Base-by-base conservation (phyloP, 2,329 filamentous ascomycete species). In the Ascochyta koolunga region DNA sequence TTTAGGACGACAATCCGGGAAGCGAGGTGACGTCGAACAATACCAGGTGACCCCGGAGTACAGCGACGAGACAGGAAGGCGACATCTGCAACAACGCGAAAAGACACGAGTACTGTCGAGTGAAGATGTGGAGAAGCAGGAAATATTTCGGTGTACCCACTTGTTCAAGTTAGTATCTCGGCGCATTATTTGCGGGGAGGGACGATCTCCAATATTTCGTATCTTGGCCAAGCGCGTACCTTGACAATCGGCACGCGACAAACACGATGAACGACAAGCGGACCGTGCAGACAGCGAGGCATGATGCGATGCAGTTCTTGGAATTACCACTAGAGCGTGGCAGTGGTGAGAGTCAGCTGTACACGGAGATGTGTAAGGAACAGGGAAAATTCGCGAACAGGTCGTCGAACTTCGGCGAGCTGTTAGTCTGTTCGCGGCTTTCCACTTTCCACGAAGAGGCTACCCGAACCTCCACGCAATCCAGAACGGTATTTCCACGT, bases 311-410 rank as follows among this genome's bases (percentile, higher is more conserved):
- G 33, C 40, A 19, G 40, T 36, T 11, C 35, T 24, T 35, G 13
- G 13, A 16, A 8, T 31, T 21, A 18, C 16, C n/a, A 9, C 16
- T 42, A 5, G 1, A 25, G 22, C 2, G 13, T 18, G 18, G 25
- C 48, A 21, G 13, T 36, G 41, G 36, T 19, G 25, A 16, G 25
- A 32, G 55, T 63, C 61, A 63, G 55, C 46, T 51, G 55, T 41
- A 37, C 49, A 56, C 58, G 61, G 62, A 48, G 44, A 47, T 57
- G 39, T 35, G 44, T 50, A 36, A 61, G 49, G 51, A 63, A 61
- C 27, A 59, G 57, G 59, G 39, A 57, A 49, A 39, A 39, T 15
- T 45, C 33, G 40, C 36, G 36, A 38, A 22, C n/a, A 38, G 42
- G 13, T 38, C 43, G 35, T 44, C 21, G 35, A 46, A 42, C 19